Base-by-base conservation (phyloP, 192 early-diverging fungal genomes). In the Backusella liffmaniae region DNA sequence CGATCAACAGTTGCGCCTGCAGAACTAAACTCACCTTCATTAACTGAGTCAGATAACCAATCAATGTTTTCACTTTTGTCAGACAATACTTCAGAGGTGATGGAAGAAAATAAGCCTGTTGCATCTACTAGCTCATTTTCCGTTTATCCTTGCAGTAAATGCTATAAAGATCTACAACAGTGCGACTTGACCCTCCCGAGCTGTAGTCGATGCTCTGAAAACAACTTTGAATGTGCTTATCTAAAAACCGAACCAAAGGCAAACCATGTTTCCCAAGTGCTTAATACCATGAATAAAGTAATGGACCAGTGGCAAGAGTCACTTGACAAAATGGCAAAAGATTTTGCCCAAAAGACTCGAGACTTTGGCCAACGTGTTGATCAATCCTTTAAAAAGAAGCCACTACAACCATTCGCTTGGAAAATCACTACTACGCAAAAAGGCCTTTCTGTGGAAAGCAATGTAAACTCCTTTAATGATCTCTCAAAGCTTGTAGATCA, bases 231-330 rank as follows among this genome's bases (percentile, higher is more conserved):
- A 30, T 83, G 82, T 41, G 72, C 67, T 0, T 83, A 83, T 35
- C 76, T 66, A 6, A 79, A 77, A 26, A 83, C 82, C 15, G 75
- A 79, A 5, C 82, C 82, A 13, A 83, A 83, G 23, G 82, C 82
- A 13, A 83, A 83, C 29, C 77, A 83, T 53, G 82, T 83, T 5
- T 83, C 82, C 23, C 82, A 83, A 56, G 82, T 83, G 0, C 73
- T 83, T 5, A 83, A 65, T 41, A 83, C 82, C 1, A 83, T 83
- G 82, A 83, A 83, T 72, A 83, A 83, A 41, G 78, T 83, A 16
- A 75, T 83, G 72, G 82, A 83, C 30, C 77, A 79, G 66, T 83
- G 82, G 82, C 82, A 83, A 73, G 82, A 83, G 51, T 79, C 82
- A n/a, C 66, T 83, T 56, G 82, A 83, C 41, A 83, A 83, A 42